Conservation (phyloP, 2,329 filamentous ascomycete species). For the Penicillium sclerotigenum region DNA sequence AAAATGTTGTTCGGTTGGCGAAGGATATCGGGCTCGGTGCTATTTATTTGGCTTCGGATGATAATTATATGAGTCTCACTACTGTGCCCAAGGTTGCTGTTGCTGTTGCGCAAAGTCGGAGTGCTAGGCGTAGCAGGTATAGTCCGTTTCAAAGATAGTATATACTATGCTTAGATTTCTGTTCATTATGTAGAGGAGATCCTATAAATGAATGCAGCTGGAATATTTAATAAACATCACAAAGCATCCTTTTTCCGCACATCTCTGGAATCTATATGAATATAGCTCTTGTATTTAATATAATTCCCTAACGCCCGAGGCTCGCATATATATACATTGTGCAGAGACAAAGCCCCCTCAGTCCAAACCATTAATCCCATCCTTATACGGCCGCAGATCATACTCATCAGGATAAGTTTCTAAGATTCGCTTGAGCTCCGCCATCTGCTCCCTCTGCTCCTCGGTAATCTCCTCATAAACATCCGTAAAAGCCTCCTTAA, state of each 20-base stretch:
- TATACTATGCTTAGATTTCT: not conserved
- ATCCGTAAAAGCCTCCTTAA: conserved; percentile 68
- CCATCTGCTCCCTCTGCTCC: conserved; percentile 72
- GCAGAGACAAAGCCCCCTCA: conserved; percentile 61
- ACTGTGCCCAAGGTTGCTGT: conserved; percentile 11
- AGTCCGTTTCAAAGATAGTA: too few species aligned
- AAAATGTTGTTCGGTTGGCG: conserved; percentile 10
- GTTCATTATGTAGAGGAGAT: not conserved
- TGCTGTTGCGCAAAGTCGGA: conserved; percentile 1
- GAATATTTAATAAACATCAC: not conserved
- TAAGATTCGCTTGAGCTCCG: conserved; percentile 70
- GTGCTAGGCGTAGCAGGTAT: not conserved
- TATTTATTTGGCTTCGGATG: conserved; percentile 15
- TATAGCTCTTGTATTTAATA: not conserved
- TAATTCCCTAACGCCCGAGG: not conserved
- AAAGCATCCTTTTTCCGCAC: not conserved
- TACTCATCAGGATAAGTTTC: conserved; percentile 91
- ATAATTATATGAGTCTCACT: conserved; percentile 10
- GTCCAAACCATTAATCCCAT: conserved; percentile 63
- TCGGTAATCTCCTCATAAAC: conserved; percentile 85
- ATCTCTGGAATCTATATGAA: not conserved
- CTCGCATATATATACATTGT: conserved; percentile 38
- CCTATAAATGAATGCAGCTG: not conserved
- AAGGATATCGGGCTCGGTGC: conserved; percentile 17
- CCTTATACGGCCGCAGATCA: conserved; percentile 73